phyloP scores from a whole-genome alignment of 768 basidiomycete genomes.

The Arthromyces matolae region DNA sequence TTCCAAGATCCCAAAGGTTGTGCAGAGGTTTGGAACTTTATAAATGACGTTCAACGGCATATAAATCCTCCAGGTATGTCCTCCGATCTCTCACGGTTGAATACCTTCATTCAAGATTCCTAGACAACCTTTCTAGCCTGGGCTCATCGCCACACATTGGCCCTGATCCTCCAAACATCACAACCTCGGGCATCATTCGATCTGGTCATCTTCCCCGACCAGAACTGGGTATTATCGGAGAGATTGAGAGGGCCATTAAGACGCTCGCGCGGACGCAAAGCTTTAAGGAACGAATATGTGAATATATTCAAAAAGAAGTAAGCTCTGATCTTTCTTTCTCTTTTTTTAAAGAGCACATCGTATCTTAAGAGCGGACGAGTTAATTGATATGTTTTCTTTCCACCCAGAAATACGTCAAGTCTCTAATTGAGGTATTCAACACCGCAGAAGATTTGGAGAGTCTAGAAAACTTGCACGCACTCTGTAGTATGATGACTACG shows the following conservation, averaged over 20 bases:
- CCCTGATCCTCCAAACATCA: slow-evolving; percentile 53
- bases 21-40: slow-evolving; percentile 96
- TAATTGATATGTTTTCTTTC: slow-evolving; percentile 23
- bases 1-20: slow-evolving; percentile 97
- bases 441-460: slow-evolving; percentile 93
- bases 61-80: slow-evolving; percentile 61
- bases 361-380: slow-evolving; percentile 14
- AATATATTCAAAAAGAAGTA: slow-evolving; percentile 84
- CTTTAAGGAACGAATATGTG: slow-evolving; percentile 82
- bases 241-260: slow-evolving; percentile 79
- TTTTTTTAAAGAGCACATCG: slow-evolving; percentile 17
- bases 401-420: slow-evolving; percentile 80
- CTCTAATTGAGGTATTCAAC: slow-evolving; percentile 77
- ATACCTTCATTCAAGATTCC: slow-evolving; percentile 12
- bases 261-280: slow-evolving; percentile 64
- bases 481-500: slow-evolving; percentile 91
- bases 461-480: slow-evolving; percentile 82
- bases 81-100: slow-evolving; percentile 11
- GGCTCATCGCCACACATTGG: slow-evolving; percentile 61
- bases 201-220: slow-evolving; percentile 75
- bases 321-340: no score
- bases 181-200: slow-evolving; percentile 62
- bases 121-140: slow-evolving; percentile 44
- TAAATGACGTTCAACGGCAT: slow-evolving; percentile 86
- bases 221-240: slow-evolving; percentile 68